phyloP scores from a whole-genome alignment of 139 green algal species.

The Chlamydomonas asymmetrica region DNA sequence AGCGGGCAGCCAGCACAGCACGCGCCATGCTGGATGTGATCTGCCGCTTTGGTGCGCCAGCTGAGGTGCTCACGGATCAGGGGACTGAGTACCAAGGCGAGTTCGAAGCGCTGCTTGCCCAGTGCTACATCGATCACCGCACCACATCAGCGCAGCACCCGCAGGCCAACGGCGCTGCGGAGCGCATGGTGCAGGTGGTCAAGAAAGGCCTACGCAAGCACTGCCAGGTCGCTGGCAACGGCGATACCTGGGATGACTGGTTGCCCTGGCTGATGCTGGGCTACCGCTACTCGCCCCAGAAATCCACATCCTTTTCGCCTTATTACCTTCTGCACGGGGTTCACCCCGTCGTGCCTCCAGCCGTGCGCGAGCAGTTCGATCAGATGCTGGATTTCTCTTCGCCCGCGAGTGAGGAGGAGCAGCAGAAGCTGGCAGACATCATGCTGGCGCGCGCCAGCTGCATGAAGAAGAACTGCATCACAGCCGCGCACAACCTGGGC shows the following conservation, averaged over 20 bases:
- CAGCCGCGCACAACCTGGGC: too few species aligned
- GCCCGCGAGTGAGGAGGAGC: too few species aligned
- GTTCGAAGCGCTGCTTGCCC: constrained; percentile 30
- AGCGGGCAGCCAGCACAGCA: not conserved
- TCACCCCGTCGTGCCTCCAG: constrained; percentile 15
- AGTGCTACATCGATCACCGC: constrained; percentile 31
- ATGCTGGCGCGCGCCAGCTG: too few species aligned
- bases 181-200: constrained; percentile 25
- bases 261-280: constrained; percentile 36
- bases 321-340: constrained; percentile 36
- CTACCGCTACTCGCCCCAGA: constrained; percentile 35
- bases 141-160: constrained; percentile 24
- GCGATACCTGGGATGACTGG: constrained; percentile 4
- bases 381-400: constrained; percentile 3
- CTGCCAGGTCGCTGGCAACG: not conserved
- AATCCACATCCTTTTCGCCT: constrained; percentile 1
- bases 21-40: constrained; percentile 17
- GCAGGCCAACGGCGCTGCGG: constrained; percentile 35
- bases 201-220: constrained; percentile 40
- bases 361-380: constrained; percentile 6
- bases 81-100: constrained; percentile 33
- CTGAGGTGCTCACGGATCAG: constrained; percentile 39
- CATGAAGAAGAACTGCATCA: too few species aligned
- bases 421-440: too few species aligned
- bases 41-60: constrained; percentile 1